Percentiles rank a stretch among this genome's conserved stretches.
Evolutionary conservation across 179 eudicot genomes (phyloP).

Genomic region (Amaranthus tricolor): DNA sequence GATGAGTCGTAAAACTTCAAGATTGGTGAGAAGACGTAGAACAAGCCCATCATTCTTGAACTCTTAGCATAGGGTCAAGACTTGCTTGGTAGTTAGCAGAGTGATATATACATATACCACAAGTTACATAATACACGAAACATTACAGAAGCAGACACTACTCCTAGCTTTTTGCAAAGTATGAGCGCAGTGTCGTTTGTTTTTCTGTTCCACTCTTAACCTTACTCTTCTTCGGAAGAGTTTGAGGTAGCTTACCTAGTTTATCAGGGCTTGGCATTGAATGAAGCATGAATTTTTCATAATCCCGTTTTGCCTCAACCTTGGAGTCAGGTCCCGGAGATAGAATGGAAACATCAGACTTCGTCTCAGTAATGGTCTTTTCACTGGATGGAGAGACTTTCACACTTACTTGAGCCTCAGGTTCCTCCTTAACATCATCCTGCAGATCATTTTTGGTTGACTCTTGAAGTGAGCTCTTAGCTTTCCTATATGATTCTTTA

Average conservation of each 20-base stretch:
- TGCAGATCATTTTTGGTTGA: slow-evolving; percentile 12
- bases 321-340: slow-evolving; percentile 18
- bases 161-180: slow-evolving; percentile 27
- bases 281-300: slow-evolving; percentile 15
- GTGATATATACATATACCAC: slow-evolving; percentile 16
- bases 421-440: slow-evolving; percentile 17
- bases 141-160: neutral
- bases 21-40: neutral
- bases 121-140: slow-evolving; percentile 14
- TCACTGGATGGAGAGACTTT: slow-evolving; percentile 7
- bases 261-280: slow-evolving; percentile 16
- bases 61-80: neutral
- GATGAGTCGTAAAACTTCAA: neutral
- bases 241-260: slow-evolving; percentile 17
- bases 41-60: neutral
- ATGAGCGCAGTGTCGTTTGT: slow-evolving; percentile 31
- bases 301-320: slow-evolving; percentile 28
- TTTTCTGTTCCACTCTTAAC: slow-evolving; percentile 23
- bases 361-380: slow-evolving; percentile 5
- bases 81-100: neutral
- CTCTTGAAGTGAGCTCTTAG: slow-evolving; percentile 11
- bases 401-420: slow-evolving; percentile 11
- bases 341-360: slow-evolving; percentile 9
- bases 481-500: slow-evolving; percentile 18
- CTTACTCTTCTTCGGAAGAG: slow-evolving; percentile 30